Conservation (phyloP, 2,329 filamentous ascomycete genomes). For the Salinomyces thailandicus region DNA sequence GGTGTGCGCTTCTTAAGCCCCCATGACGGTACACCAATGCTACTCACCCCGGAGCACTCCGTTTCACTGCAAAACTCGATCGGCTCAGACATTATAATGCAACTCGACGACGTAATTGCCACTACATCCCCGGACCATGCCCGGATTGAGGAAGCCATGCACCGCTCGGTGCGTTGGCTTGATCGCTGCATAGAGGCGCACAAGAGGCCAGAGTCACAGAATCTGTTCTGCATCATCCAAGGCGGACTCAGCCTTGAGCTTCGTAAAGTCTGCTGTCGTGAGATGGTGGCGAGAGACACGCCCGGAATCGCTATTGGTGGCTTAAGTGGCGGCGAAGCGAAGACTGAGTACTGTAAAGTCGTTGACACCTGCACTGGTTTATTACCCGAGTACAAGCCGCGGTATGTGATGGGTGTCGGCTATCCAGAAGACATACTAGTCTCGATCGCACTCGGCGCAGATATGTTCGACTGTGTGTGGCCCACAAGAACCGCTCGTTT, state of each 20-base stretch:
- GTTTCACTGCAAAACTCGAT: conserved; percentile 94
- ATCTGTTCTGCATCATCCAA: conserved; percentile 97
- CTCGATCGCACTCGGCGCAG: conserved; percentile 83
- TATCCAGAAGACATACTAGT: conserved; percentile 95
- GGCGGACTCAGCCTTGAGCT: conserved; percentile 84
- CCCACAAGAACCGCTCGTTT: conserved; percentile 92
- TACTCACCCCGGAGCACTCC: conserved; percentile 93
- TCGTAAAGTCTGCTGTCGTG: conserved; percentile 67
- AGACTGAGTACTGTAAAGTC: conserved; percentile 76
- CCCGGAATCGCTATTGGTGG: conserved; percentile 96
- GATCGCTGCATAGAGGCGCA: conserved; percentile 91
- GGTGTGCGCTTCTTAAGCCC: conserved; percentile 93
- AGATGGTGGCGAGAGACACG: conserved; percentile 84
- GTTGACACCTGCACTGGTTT: conserved; percentile 76
- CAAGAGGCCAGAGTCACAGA: conserved; percentile 70
- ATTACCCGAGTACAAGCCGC: conserved; percentile 82
- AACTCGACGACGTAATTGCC: conserved; percentile 93
- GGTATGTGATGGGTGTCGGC: conserved; percentile 97
- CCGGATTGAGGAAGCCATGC: conserved; percentile 90
- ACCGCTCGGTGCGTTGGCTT: conserved; percentile 87
- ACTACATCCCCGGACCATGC: conserved; percentile 83
- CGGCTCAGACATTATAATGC: conserved; percentile 98
- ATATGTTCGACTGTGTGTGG: conserved; percentile 99
- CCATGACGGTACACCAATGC: conserved; percentile 90
- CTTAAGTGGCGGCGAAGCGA: conserved; percentile 87